A percentile compares a stretch with the other conserved stretches of the same genome.
Conservation (phyloP, 2,329 filamentous ascomycete genomes). For the Ceratocystis alfenasii region DNA sequence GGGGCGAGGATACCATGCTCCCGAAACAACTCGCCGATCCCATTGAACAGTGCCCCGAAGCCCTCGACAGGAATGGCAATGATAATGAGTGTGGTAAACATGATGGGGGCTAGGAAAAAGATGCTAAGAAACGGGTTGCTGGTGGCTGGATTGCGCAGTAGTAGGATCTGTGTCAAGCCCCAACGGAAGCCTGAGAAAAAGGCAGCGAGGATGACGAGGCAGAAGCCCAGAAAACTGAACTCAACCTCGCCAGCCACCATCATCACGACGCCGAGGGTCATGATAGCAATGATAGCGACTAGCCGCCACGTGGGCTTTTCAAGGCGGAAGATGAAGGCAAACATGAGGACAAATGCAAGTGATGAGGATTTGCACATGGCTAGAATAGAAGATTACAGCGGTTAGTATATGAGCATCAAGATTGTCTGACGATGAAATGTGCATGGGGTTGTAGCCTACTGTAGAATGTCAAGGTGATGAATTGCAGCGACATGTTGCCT, state of each 20-base stretch:
- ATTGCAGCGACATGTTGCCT: conserved; percentile 90
- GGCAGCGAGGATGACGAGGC: conserved; percentile 82
- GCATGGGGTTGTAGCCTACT: conserved; percentile 40
- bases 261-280: conserved; percentile 90
- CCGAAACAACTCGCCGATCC: conserved; percentile 50
- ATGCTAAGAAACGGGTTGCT: conserved; percentile 95
- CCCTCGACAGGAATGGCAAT: conserved; percentile 84
- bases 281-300: conserved; percentile 74
- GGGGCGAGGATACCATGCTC: conserved; percentile 60
- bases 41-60: conserved; percentile 52
- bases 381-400: conserved; percentile 26
- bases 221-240: conserved; percentile 76
- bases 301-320: conserved; percentile 79
- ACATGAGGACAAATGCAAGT: conserved; percentile 85
- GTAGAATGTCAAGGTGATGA: conserved; percentile 93
- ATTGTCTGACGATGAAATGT: too few relatives aligned
- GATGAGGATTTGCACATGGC: conserved; percentile 98
- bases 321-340: conserved; percentile 86
- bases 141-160: conserved; percentile 86
- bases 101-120: conserved; percentile 93
- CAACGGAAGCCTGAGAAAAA: conserved; percentile 96
- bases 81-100: conserved; percentile 72
- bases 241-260: conserved; percentile 95
- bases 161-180: conserved; percentile 94
- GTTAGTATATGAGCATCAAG: too few relatives aligned